Evolutionary conservation across 2,329 filamentous ascomycete species (phyloP).

Genomic region (Fusarium sulawesiense): DNA sequence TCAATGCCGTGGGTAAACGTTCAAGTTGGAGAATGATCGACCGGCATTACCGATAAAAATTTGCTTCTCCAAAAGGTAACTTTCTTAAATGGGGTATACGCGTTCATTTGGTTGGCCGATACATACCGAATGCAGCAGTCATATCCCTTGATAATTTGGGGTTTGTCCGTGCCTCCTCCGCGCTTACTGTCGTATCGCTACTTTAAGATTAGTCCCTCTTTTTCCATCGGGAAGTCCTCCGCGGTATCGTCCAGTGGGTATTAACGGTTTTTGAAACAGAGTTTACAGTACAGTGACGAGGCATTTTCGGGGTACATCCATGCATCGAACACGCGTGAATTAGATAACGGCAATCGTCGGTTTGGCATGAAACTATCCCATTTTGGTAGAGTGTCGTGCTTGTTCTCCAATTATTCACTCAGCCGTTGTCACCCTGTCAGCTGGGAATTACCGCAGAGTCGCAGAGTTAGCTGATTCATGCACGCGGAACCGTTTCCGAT

Average conservation of each 20-base stretch:
- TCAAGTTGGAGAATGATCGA: background rate
- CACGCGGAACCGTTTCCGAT: constrained; percentile 16
- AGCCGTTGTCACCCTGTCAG: background rate
- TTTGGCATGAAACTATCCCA: background rate
- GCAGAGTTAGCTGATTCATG: background rate
- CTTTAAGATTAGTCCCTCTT: background rate
- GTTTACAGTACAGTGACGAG: background rate
- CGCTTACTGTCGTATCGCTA: background rate
- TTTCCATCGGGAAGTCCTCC: constrained; percentile 21
- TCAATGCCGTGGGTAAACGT: background rate
- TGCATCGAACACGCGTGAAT: no score
- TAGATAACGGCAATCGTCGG: no score
- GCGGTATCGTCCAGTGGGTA: background rate
- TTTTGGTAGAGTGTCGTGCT: background rate
- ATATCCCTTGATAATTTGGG: background rate
- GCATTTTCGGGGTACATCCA: background rate
- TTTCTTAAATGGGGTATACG: background rate
- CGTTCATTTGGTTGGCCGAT: background rate
- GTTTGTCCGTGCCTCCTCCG: background rate
- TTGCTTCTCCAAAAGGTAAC: background rate
- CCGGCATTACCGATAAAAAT: background rate
- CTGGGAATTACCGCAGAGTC: background rate
- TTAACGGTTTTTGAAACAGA: background rate
- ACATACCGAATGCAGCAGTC: background rate
- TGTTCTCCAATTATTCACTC: background rate